A percentile compares a stretch with the other conserved stretches of the same genome.
These are phyloP conservation scores for Hawksworthiomyces lignivorus DNA, from an alignment of 2,329 filamentous ascomycete genomes.

Conservation along the genomic window DNA sequence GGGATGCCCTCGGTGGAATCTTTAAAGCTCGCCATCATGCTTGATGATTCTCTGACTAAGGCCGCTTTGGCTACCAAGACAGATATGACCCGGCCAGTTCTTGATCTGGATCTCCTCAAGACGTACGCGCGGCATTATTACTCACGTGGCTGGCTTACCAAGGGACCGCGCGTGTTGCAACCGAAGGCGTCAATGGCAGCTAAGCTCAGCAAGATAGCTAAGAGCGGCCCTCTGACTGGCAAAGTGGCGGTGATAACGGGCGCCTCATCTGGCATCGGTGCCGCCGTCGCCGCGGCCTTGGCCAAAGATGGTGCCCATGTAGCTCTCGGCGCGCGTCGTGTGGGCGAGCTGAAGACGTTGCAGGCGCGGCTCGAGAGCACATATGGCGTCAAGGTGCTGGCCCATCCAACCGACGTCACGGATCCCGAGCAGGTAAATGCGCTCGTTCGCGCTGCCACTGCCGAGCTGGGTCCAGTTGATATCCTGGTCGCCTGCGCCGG, in stretches of 20 bases:
- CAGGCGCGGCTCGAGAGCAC: slow-evolving; percentile 48
- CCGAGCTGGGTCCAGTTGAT: slow-evolving; percentile 63
- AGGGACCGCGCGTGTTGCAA: slow-evolving; percentile 4
- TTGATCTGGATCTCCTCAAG: slow-evolving; percentile 62
- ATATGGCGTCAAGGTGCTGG: slow-evolving; percentile 55
- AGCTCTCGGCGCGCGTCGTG: slow-evolving; percentile 63
- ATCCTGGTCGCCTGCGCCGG: slow-evolving; percentile 75
- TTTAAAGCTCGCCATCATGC: slow-evolving; percentile 61
- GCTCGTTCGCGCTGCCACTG: slow-evolving; percentile 50
- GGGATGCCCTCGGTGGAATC: slow-evolving; percentile 73
- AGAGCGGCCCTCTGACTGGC: slow-evolving; percentile 57
- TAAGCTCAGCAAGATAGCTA: too few relatives aligned
- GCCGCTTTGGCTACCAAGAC: slow-evolving; percentile 43
- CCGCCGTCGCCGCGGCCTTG: slow-evolving; percentile 62
- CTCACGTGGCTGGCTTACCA: slow-evolving; percentile 65
- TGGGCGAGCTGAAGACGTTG: slow-evolving; percentile 59
- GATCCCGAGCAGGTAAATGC: slow-evolving; percentile 56
- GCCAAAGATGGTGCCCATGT: slow-evolving; percentile 65
- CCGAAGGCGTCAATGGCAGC: too few relatives aligned
- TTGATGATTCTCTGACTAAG: slow-evolving; percentile 62
- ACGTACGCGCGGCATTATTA: slow-evolving; percentile 77
- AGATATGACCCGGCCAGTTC: slow-evolving; percentile 55
- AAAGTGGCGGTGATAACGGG: slow-evolving; percentile 71
- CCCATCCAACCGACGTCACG: slow-evolving; percentile 66
- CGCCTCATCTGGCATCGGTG: slow-evolving; percentile 72